Base-by-base conservation (phyloP, 176 grass and related monocot species). In the Musa beccarii region DNA sequence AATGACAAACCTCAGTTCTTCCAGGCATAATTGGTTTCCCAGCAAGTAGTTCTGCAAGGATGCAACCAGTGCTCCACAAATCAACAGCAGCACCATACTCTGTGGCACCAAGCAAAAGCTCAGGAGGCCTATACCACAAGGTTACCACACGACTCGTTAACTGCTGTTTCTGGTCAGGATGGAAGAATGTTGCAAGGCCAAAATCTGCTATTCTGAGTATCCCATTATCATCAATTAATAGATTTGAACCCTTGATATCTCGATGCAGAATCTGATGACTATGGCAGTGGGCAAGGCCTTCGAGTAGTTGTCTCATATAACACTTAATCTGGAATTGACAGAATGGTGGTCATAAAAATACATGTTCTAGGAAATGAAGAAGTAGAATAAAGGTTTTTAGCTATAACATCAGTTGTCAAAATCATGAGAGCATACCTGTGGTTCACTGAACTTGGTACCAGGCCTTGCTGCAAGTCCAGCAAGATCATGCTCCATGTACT, bases 1-100 rank as follows among this genome's bases (percentile, higher is more conserved):
- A 16, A 52, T 29, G 4, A 1, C n/a, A 62, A 29, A 87, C 89
- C 89, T 88, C 89, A 16, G 89, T 92, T 76, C 87, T 81, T 10
- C 89, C 89, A 2, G 89, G 89, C 89, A 92, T 86, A 63, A 92
- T 92, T 69, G 89, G 86, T 54, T 86, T 92, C 0, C 89, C 86
- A 17, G 81, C 86, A 28, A 88, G 81, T 51, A 92, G 65, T 74
- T 92, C 89, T 29, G 89, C 86, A 57, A 88, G 86, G 78, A 92
- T 92, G 68, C 89, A 92, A 0, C 89, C 89, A 43, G 86, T 53
- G 76, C 89, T 92, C 89, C 89, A 92, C 15, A 88, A 49, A 59
- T 92, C 89, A 15, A 92, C 83, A 2, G 89, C 83, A 49, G 82
- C 83, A 9, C 79, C 78, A 50, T 92, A 92, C 28, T 84, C 51